Base-by-base conservation (phyloP, 768 basidiomycete genomes). In the Termitomyces sp. region DNA sequence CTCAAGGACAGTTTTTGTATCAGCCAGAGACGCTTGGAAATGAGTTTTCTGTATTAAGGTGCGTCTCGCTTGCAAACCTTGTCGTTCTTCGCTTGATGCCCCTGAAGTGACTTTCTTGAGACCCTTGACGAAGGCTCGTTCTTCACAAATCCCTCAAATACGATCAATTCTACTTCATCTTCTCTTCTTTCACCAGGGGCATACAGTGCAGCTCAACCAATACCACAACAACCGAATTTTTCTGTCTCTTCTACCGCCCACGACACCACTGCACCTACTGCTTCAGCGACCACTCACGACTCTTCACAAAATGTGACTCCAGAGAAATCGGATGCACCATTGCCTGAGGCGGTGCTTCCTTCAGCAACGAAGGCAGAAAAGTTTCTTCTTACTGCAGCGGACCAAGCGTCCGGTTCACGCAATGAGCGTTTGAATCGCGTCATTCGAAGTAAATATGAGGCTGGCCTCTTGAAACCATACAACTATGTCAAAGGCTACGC, bases 401-500 rank as follows among this genome's bases (percentile, higher is more conserved):
- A 98, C 69, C 95, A 97, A 64, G 91, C 89, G 51, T 83, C 89
- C 1, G 95, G 95, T 0, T 89, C 93, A 22, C 78, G 96, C 40
- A 90, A 95, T 61, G 91, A 96, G 61, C 84, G 95, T 1, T 72
- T 98, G 48, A 91, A 88, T 60, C 80, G 90, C 54, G 96, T 98
- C 60, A 98, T 98, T 61, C 82, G 89, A 60, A 93, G 91, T 64
- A 98, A 98, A 71, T 98, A 97, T 70, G 95, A 98, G 65, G 96
- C 96, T 2, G 96, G 95, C 0, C 69, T 98, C 40, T 72, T 98
- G 60, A 94, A 92, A 65, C 96, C 96, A 3, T 97, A 96, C 64
- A 95, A 98, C 70, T 97, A 98, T 61, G 93, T 94, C 47, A 94
- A 94, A 64, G 96, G 96, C 0, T 98, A 98, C 63, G 89, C 92